Evolutionary conservation across 2,329 filamentous ascomycete species (phyloP), one percentile per base, ranked within the genome.

Genomic region (Aspergillus brunneoviolaceus): DNA sequence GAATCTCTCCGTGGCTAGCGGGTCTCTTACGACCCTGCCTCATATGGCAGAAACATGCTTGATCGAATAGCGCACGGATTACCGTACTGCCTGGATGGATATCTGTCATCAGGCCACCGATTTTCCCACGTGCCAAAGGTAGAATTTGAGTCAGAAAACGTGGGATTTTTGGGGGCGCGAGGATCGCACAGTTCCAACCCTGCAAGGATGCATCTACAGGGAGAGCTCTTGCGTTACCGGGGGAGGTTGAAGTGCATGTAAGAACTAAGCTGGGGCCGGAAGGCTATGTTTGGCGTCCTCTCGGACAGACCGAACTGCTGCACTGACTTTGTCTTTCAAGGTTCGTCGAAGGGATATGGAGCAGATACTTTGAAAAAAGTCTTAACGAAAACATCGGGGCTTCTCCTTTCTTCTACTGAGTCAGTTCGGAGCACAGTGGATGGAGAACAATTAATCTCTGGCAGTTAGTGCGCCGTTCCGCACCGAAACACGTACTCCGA

Each of bases 401-500:
- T 25, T 27, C 49, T 50, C 49, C 21, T 27, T 29, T 50, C 23
- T n/a, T 29, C 25, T 29, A n/a, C 49, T 10, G 29, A 21, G 7
- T 29, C n/a, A 29, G 10, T 7, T 9, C 3, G 9, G 21, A 31
- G 49, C 19, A n/a, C 23, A n/a, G 9, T 29, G 10, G 49, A 25
- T 23, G 12, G 25, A 29, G 48, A 31, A 55, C 42, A 48, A 47
- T 47, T 48, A 48, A 55, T 55, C 45, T 55, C 52, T 47, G 52
- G 42, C 42, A 25, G n/a, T 29, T 14, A 33, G 19, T 35, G 39
- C 39, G 39, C 16, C 2, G 39, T 55, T 48, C 39, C 42, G 52
- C 52, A 11, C 16, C n/a, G 12, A 23, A 45, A 53, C 12, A 9
- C 29, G 35, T 19, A 45, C 35, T 45, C 12, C 51, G 33, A 21